Base-by-base conservation (phyloP, 495 filamentous ascomycete genomes). In the Neurospora intermedia region DNA sequence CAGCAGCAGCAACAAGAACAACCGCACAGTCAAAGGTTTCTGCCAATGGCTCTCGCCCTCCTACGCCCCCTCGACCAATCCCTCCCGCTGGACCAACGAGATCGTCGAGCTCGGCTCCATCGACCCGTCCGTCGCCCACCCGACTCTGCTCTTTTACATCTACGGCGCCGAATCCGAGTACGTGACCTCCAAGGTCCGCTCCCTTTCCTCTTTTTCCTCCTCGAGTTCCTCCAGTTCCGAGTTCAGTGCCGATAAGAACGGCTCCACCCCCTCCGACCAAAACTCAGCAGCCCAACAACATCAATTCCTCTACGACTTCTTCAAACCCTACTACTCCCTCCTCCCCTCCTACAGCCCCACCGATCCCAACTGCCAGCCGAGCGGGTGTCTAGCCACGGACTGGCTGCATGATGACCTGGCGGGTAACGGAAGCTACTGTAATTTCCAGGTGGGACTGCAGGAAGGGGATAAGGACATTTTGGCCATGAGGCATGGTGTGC, bases 111-210 rank as follows among this genome's bases (percentile, higher is more conserved):
- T 99, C 42, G 88, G 91, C 59, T 87, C 91, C 4, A 85, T 97
- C 23, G 85, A 88, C 0, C 73, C 76, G 0, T 77, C 84, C 0
- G 86, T 82, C 76, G 86, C 90, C 6, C 94, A 97, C 42, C 92
- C 96, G 15, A 97, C 94, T 3, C 86, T 99, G 23, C 87, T 99
- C 35, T 99, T 96, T 86, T 99, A 99, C 85, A 90, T 90, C 74
- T 94, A 91, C 77, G 96, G 94, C 8, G 83, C 81, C 71, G 86
- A 87, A 79, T 89, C 83, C 27, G 78, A 76, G 74, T 84, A 80
- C 74, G 78, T 88, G 15, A 83, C 84, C 0, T 76, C 84, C 46
- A 78, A 79, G 43, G 76, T 85, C 6, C 78, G 82, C 38, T 78
- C 80, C 3, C 77, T 84, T n/a, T 38, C 80, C 2, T 71, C 80